phyloP scores from a whole-genome alignment of 345 rosid genomes.

The Sisymbrium irio region DNA sequence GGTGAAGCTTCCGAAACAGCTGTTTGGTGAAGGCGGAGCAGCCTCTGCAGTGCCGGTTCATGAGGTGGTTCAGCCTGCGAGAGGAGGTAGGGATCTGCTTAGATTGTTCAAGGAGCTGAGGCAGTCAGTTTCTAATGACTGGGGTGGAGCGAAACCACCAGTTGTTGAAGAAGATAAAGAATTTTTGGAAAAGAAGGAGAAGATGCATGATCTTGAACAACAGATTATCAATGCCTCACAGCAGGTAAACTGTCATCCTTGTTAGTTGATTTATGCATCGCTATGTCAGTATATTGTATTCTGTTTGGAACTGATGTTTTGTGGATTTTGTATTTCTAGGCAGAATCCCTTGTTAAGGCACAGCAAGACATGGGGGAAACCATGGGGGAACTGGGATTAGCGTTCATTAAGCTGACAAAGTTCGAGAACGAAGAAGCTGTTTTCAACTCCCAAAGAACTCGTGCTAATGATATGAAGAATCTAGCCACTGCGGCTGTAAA shows the following conservation, averaged over 20 bases:
- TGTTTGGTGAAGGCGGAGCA: conserved; percentile 67
- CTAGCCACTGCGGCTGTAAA: conserved; percentile 71
- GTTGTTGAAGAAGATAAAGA: conserved; percentile 93
- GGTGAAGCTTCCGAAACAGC: conserved; percentile 77
- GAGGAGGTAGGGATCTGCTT: conserved; percentile 84
- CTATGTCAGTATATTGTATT: not conserved
- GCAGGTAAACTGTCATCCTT: conserved; percentile 50
- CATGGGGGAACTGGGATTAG: conserved; percentile 84
- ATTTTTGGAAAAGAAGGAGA: conserved; percentile 77
- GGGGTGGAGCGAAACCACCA: conserved; percentile 80
- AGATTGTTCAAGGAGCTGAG: conserved; percentile 88
- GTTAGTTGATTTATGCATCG: not conserved
- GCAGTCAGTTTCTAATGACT: conserved; percentile 82
- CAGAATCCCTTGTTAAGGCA: conserved; percentile 86
- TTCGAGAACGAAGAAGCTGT: conserved; percentile 91
- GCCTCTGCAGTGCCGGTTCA: conserved; percentile 48
- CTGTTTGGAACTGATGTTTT: not conserved
- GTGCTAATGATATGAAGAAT: conserved; percentile 52
- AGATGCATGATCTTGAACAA: conserved; percentile 79
- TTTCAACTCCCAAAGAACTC: conserved; percentile 63
- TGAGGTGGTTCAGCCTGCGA: conserved; percentile 87
- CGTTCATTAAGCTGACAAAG: conserved; percentile 84
- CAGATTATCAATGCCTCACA: conserved; percentile 91
- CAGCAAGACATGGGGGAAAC: conserved; percentile 99
- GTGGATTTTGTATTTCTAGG: conserved; percentile 44